These are phyloP conservation scores for Fragaria nilgerrensis DNA, from an alignment of 306 rosid genomes.

Conservation along the genomic window DNA sequence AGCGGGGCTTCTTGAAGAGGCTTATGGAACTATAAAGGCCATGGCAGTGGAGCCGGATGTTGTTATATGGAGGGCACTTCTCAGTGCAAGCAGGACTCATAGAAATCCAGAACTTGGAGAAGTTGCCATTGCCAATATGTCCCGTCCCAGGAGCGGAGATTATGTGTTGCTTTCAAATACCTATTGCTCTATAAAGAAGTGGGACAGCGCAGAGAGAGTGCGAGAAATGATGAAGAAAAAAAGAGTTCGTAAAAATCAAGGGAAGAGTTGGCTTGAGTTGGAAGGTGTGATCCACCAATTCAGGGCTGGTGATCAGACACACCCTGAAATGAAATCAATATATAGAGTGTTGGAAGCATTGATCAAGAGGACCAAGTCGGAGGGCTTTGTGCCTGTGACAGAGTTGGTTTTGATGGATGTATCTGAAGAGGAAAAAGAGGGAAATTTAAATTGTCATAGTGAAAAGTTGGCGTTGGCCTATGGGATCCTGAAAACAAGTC, in stretches of 20 bases:
- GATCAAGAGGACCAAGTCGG: slow-evolving; percentile 41
- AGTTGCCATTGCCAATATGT: slow-evolving; percentile 56
- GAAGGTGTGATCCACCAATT: slow-evolving; percentile 49
- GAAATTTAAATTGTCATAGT: slow-evolving; percentile 46
- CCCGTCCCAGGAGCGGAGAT: slow-evolving; percentile 58
- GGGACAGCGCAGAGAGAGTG: slow-evolving; percentile 65
- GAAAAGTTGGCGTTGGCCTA: slow-evolving; percentile 76
- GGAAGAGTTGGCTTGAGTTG: slow-evolving; percentile 69
- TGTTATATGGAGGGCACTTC: slow-evolving; percentile 66
- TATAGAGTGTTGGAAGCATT: slow-evolving; percentile 56
- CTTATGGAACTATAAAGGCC: slow-evolving; percentile 40
- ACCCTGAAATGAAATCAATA: slow-evolving; percentile 51
- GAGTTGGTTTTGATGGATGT: slow-evolving; percentile 79
- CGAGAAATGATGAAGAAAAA: slow-evolving; percentile 48
- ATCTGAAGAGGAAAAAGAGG: slow-evolving; percentile 77
- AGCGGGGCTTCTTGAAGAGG: slow-evolving; percentile 61
- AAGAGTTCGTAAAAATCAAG: slow-evolving; percentile 56
- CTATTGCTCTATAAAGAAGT: slow-evolving; percentile 61
- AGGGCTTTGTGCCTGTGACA: slow-evolving; percentile 56
- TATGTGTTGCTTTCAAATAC: slow-evolving; percentile 65
- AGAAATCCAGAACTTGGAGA: slow-evolving; percentile 55
- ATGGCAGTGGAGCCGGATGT: slow-evolving; percentile 71
- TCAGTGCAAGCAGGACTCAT: slow-evolving; percentile 62
- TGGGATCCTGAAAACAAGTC: slow-evolving; percentile 59
- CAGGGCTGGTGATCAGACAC: slow-evolving; percentile 57